Base-by-base conservation (phyloP, 2,329 filamentous ascomycete genomes). In the Botryotinia convoluta region DNA sequence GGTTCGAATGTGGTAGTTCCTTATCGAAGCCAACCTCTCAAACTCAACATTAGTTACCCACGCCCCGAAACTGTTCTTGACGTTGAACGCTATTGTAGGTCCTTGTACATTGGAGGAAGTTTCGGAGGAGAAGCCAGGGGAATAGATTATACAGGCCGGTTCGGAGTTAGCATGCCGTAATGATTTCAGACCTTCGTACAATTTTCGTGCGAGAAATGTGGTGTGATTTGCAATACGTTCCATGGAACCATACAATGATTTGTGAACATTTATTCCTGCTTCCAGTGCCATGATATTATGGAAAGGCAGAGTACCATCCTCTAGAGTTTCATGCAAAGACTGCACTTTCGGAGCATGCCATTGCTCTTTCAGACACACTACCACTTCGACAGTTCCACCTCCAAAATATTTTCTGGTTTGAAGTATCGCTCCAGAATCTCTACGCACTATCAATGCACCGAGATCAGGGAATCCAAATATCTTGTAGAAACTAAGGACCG, bases 401-500 rank as follows among this genome's bases (percentile, higher is more conserved):
- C 95, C 95, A 82, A 99, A 99, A 79, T 97, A 99, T 75, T 85
- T 90, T 74, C 94, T 89, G 60, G 85, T 84, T 45, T 87, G 84
- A 64, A 97, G 90, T 4, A 91, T 80, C 57, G 86, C 81, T 10
- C 88, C 89, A 20, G 92, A 88, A 45, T 88, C 86, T 77, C 93
- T 94, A 60, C 92, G 90, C 20, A 98, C 90, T 44, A 98, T 90
- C 73, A 99, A 83, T 1, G 91, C 94, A 2, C 95, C 95, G 2
- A 98, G 85, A 80, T 98, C 93, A 0, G 95, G 95, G 76, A 98
- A 98, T 1, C 96, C 95, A 81, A 98, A 98, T n/a, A 98, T 95
- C 82, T 98, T 99, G 84, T 98, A 97, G 76, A 98, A 90, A 81
- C 95, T 98, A 60, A 98, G 79, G 0, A 93, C 92, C 0, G 89